Evolutionary conservation across 768 basidiomycete species (phyloP), one percentile per base, ranked within the genome.

Genomic region (Cystobasidium onofrii): DNA sequence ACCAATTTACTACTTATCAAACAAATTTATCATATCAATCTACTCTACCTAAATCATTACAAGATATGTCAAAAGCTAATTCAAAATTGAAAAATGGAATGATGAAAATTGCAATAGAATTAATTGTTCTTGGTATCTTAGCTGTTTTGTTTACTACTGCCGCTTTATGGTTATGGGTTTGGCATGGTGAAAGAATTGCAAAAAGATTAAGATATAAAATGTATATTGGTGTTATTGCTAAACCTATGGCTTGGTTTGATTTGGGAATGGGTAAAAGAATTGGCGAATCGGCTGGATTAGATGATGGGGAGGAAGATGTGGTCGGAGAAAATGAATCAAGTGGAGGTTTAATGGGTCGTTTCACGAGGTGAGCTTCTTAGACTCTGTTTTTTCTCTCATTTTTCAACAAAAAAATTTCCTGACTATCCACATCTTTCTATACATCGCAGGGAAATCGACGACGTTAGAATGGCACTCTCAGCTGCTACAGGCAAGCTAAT

Each of bases 381-480:
- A n/a, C n/a, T n/a, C n/a, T n/a, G n/a, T n/a, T n/a, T n/a, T n/a
- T n/a, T n/a, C n/a, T n/a, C n/a, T n/a, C n/a, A n/a, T n/a, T n/a
- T n/a, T n/a, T n/a, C n/a, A n/a, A n/a, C n/a, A n/a, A n/a, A n/a
- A n/a, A n/a, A n/a, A n/a, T n/a, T n/a, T n/a, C n/a, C n/a, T n/a
- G n/a, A n/a, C n/a, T n/a, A n/a, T n/a, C n/a, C n/a, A n/a, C n/a
- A n/a, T n/a, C n/a, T n/a, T n/a, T n/a, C n/a, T n/a, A n/a, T n/a
- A n/a, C n/a, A n/a, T n/a, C n/a, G n/a, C 71, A 98, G 93, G 76
- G 95, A 97, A 82, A 96, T 94, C 7, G 92, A 97, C 81, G 91
- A 96, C 75, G 89, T 96, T 54, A 88, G 95, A 50, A 84, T 87
- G 74, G 94, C 91, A 0, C 87, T 88, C 17, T 90, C 92, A 1